phyloP scores from a whole-genome alignment of 2,329 filamentous ascomycete species.

The Diaporthe sp. region DNA sequence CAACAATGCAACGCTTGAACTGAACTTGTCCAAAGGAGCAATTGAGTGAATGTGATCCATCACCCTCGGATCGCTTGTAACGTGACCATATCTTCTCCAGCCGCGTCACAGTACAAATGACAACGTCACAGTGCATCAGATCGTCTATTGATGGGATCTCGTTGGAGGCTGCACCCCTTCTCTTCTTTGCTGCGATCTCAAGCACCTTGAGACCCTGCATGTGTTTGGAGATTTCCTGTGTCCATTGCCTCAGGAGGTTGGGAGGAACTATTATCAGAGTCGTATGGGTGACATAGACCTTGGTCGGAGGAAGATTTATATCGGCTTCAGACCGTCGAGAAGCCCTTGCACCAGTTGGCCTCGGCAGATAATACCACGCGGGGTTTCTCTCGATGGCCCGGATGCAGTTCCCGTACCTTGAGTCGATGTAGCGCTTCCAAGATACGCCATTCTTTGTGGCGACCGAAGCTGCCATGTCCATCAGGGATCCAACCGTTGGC shows the following conservation, averaged over 20 bases:
- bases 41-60: conserved; percentile 50
- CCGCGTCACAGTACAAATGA: conserved; percentile 81
- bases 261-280: conserved; percentile 86
- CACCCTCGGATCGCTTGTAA: conserved; percentile 55
- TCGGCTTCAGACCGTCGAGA: conserved; percentile 51
- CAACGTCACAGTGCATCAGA: conserved; percentile 78
- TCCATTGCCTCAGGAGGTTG: conserved; percentile 89
- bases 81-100: conserved; percentile 75
- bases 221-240: conserved; percentile 84
- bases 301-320: conserved; percentile 52
- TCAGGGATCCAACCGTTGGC: conserved; percentile 70
- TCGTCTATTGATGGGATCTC: conserved; percentile 68
- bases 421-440: conserved; percentile 76
- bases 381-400: conserved; percentile 69
- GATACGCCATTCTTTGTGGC: conserved; percentile 77
- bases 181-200: conserved; percentile 57
- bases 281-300: conserved; percentile 74
- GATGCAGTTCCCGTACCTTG: conserved; percentile 64
- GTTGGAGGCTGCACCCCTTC: conserved; percentile 58
- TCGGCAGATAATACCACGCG: conserved; percentile 70
- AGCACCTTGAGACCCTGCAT: conserved; percentile 76
- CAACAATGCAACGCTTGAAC: conserved; percentile 90
- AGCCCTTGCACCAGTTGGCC: conserved; percentile 55
- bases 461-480: conserved; percentile 81
- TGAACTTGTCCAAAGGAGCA: conserved; percentile 79